Conservation (phyloP, 495 filamentous ascomycete genomes). For the Tuber magnatum region DNA sequence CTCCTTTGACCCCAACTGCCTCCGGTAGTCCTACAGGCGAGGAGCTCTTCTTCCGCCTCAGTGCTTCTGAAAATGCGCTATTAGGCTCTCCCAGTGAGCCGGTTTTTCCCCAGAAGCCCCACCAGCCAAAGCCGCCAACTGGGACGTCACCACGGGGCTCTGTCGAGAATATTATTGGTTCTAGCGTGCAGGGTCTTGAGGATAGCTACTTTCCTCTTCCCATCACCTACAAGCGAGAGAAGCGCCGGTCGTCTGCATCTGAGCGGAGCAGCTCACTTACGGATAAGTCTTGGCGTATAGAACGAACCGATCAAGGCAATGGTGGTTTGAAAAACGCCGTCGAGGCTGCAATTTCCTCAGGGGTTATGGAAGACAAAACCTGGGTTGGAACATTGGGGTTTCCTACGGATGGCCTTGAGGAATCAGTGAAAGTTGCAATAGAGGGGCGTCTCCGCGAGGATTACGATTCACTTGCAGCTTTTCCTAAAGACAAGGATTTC, state of each 20-base stretch:
- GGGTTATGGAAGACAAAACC: constrained; percentile 59
- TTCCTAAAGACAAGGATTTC: constrained; percentile 77
- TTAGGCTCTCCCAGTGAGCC: constrained; percentile 37
- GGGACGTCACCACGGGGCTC: constrained; percentile 65
- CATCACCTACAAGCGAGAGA: constrained; percentile 33
- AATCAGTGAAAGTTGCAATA: constrained; percentile 66
- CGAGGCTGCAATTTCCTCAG: constrained; percentile 61
- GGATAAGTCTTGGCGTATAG: constrained; percentile 66
- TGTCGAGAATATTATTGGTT: constrained; percentile 48
- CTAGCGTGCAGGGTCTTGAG: constrained; percentile 22
- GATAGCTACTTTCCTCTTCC: constrained; percentile 33
- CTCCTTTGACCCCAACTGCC: constrained; percentile 41
- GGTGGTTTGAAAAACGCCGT: constrained; percentile 83
- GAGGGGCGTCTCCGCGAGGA: constrained; percentile 68
- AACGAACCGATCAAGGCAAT: constrained; percentile 79
- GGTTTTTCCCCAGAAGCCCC: constrained; percentile 55
- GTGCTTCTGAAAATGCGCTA: constrained; percentile 22
- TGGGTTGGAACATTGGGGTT: constrained; percentile 89
- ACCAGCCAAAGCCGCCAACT: constrained; percentile 64
- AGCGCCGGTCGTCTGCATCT: constrained; percentile 33
- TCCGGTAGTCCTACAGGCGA: constrained; percentile 37
- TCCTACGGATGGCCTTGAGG: constrained; percentile 72
- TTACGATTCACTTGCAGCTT: constrained; percentile 72
- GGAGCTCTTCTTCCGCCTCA: constrained; percentile 52
- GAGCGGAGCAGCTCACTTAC: constrained; percentile 50